Evolutionary conservation across 352 stramenopile species (phyloP), one percentile per base, ranked within the genome.

Genomic region (Phytophthora cajani): DNA sequence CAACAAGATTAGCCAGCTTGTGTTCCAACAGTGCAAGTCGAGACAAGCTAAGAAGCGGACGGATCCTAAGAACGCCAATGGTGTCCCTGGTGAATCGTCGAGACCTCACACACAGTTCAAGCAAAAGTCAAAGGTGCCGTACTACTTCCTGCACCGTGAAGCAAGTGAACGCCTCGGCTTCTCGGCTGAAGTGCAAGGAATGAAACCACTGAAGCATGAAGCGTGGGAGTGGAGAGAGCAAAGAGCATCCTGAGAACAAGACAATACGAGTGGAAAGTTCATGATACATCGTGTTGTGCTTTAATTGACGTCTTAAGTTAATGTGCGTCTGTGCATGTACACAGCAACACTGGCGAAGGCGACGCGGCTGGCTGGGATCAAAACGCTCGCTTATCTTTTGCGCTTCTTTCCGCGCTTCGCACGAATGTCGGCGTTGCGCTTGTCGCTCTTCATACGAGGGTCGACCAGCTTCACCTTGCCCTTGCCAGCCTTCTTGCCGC

Each of bases 371-470:
- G 21, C 5, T 58, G 23, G 44, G 38, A 11, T 9, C 23, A 25
- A 21, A 23, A 23, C 21, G 16, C 9, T 36, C 17, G 58, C 72
- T 75, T 85, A 93, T 90, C 88, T 87, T 81, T 96, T 96, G n/a
- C 73, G 74, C 79, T 96, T 97, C 71, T 89, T 90, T 70, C 87
- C 88, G 62, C 88, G 85, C 76, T 97, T 97, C 3, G 79, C 82
- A 51, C 75, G 93, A 16, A 90, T 88, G 30, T 95, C 87, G 40
- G 80, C 79, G 58, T 95, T 95, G 65, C 87, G 87, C 79, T 97
- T 99, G 81, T 99, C 97, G 67, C 86, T 98, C 84, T 99, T 99
- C 92, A 99, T 98, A 67, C 98, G 89, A 67, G 97, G 93, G 70
- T 99, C 98, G 3, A 99, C 98, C 21, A 99, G 78, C 72, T 99